Evolutionary conservation across 805 yeast genomes (phyloP).

Genomic region (Ogataea thermomethanolica): DNA sequence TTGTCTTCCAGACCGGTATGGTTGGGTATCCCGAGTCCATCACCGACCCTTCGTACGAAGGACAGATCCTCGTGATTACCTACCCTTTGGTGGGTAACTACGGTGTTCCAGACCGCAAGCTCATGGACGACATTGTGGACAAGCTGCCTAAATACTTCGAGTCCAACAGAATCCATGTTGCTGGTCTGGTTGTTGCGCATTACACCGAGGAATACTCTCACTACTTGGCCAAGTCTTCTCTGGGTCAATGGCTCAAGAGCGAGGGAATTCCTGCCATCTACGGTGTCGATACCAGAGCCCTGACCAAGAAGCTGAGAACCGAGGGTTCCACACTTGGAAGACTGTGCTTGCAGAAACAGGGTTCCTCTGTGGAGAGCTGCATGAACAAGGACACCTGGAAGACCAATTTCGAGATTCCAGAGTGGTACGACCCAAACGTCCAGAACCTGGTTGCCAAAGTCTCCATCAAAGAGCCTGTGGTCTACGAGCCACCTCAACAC

Average conservation of each 20-base stretch:
- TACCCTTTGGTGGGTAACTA: slow-evolving; percentile 97
- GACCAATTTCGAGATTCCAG: slow-evolving; percentile 65
- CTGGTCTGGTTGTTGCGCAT: slow-evolving; percentile 95
- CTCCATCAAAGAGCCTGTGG: slow-evolving; percentile 69
- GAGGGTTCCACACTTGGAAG: slow-evolving; percentile 93
- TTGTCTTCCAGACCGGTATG: slow-evolving; percentile 99
- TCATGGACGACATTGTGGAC: slow-evolving; percentile 69
- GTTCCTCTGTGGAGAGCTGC: slow-evolving; percentile 32
- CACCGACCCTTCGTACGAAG: slow-evolving; percentile 97
- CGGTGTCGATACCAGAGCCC: slow-evolving; percentile 95
- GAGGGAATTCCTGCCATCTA: slow-evolving; percentile 94
- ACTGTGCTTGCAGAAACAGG: slow-evolving; percentile 56
- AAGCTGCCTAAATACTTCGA: slow-evolving; percentile 89
- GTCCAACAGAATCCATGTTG: slow-evolving; percentile 87
- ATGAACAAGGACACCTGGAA: slow-evolving; percentile 49
- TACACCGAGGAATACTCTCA: slow-evolving; percentile 96
- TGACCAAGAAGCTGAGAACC: slow-evolving; percentile 90
- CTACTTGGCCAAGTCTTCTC: slow-evolving; percentile 85
- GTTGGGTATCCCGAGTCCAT: slow-evolving; percentile 98
- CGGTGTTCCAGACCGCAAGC: slow-evolving; percentile 92
- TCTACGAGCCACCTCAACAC: slow-evolving; percentile 67
- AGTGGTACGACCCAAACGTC: slow-evolving; percentile 90
- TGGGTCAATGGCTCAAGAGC: slow-evolving; percentile 90
- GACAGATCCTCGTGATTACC: slow-evolving; percentile 94
- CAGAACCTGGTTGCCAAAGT: slow-evolving; percentile 91